Evolutionary conservation across 441 rosid genomes (phyloP), one percentile per base, ranked within the genome.

Genomic region (Gossypium gossypioides): DNA sequence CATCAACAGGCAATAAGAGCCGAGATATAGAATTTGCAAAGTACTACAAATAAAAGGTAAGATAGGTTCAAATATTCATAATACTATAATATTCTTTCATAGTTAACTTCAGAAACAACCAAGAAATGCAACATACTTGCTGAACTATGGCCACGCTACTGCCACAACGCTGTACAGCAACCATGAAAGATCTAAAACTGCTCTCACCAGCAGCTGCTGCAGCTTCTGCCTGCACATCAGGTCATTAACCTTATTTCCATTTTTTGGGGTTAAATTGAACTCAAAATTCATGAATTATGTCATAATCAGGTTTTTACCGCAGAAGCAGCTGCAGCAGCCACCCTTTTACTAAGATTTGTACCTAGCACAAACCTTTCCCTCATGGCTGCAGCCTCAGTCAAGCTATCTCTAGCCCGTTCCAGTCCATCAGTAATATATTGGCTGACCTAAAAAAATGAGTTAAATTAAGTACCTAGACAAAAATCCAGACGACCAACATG

Each of bases 171-270:
- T 91, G 98, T 64, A 93, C 93, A 55, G 98, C 91, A 83, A 96
- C 96, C 99, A 96, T 96, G 87, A 96, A 96, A 67, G 98, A 85
- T 86, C 89, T 93, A 84, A 96, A 96, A 85, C 99, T 91, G 89
- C 91, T 96, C 87, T 96, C 99, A 70, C 99, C 98, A 74, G 99
- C 99, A 57, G 97, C 98, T 42, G 99, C 99, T 70, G 98, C 98
- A 60, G 99, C 99, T 87, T 96, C 99, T 74, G 97, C 98, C 99
- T 96, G 83, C 82, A 83, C 69, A 75, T 46, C 71, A 83, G 79
- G 34, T 54, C 71, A 71, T 69, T 67, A 75, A 51, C 69, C 27
- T 83, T 65, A 66, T 64, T 22, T 75, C 40, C 42, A 74, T 57
- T 46, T 57, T 59, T 72, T 58, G 64, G 44, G 29, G 25, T 51